Base-by-base conservation (phyloP, 495 filamentous ascomycete species). In the Xylaria bambusicola region DNA sequence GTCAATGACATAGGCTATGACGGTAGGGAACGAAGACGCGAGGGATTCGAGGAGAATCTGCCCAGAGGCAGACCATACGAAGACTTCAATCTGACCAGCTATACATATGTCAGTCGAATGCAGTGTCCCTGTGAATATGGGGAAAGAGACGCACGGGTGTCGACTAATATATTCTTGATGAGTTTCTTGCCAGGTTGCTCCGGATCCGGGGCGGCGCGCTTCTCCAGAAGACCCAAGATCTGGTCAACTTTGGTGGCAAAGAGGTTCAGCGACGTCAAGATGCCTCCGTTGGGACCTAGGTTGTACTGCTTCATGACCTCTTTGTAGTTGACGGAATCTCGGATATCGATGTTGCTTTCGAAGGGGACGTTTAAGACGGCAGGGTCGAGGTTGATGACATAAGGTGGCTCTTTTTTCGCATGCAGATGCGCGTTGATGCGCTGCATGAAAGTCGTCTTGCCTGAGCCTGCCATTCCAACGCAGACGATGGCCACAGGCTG, bases 251-350 rank as follows among this genome's bases (percentile, higher is more conserved):
- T 98, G 35, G 94, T 98, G 12, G 92, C 89, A 74, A 98, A 98
- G 17, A 98, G 85, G 68, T 98, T 98, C 27, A 98, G 75, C 2
- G 90, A 94, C 4, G 94, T 99, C 63, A 98, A 78, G 64, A 99
- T 98, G n/a, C 93, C 94, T 33, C 94, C 94, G 77, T 98, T 98
- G 4, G 94, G 94, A 0, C 94, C 94, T 0, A 99, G 85, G 67
- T 97, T 97, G 81, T 98, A 98, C 70, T 97, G 90, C 73, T 90
- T 91, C 94, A 99, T 99, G 62, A 99, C 94, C 73, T 99, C 93
- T 73, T 96, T 95, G 82, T 99, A 99, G 77, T 99, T 96, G 68
- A 99, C 91, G 26, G 88, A 92, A 74, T 99, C 95, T 58, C 95
- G 91, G 66, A 99, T 99, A 73, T 99, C 94, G 78, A 99, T 97